These are phyloP conservation scores for Starmera quercuum DNA, from an alignment of 805 yeast genomes.

Conservation along the genomic window DNA sequence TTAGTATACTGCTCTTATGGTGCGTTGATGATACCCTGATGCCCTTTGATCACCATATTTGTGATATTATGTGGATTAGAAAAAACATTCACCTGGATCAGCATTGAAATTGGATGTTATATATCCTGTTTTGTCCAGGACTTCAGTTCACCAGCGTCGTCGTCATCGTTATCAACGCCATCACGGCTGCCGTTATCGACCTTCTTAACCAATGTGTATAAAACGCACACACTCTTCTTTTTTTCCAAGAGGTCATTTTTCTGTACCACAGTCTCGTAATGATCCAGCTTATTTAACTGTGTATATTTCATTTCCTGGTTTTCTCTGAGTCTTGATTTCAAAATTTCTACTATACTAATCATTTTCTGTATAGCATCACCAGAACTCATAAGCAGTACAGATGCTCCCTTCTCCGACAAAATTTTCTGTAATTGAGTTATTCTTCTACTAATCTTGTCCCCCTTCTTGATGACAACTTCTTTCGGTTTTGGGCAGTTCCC, in stretches of 20 bases:
- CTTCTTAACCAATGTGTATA: slow-evolving; percentile 13
- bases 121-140: slow-evolving; percentile 14
- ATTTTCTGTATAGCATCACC: slow-evolving; percentile 18
- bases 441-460: slow-evolving; percentile 15
- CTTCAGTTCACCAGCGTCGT: slow-evolving; percentile 5
- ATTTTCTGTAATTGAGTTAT: slow-evolving; percentile 6
- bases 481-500: slow-evolving; percentile 4
- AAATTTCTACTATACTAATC: slow-evolving; percentile 15
- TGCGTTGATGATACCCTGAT: too few species aligned
- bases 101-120: too few species aligned
- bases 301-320: slow-evolving; percentile 2
- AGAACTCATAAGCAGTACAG: slow-evolving; percentile 13
- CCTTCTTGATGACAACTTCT: slow-evolving; percentile 12
- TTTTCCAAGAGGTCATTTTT: slow-evolving; percentile 15
- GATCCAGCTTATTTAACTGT: slow-evolving; percentile 17
- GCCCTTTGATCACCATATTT: too few species aligned
- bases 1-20: too few species aligned
- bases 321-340: slow-evolving; percentile 10
- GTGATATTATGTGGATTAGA: too few species aligned
- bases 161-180: background rate
- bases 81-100: too few species aligned
- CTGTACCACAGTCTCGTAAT: slow-evolving; percentile 8
- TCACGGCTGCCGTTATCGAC: too few species aligned
- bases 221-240: slow-evolving; percentile 12
- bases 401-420: background rate